A percentile compares a stretch with the other conserved stretches of the same genome.
These are phyloP conservation scores for Phlebiopsis flavidoalba DNA, from an alignment of 768 basidiomycete genomes.

Conservation along the genomic window DNA sequence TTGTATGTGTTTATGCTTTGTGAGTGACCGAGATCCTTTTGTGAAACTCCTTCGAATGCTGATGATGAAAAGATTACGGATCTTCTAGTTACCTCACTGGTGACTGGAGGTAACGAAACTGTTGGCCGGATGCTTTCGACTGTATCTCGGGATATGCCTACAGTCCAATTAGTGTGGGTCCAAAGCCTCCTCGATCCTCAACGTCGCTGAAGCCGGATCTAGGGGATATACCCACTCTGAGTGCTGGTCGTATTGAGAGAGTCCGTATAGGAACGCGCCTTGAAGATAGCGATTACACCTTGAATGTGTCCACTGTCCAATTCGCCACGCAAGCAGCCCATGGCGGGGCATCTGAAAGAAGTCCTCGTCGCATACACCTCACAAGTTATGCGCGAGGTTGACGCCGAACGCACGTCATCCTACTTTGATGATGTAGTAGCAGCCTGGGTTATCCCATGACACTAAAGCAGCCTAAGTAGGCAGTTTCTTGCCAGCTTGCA, in stretches of 20 bases:
- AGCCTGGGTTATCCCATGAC: no score
- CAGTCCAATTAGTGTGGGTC: slow-evolving; percentile 7
- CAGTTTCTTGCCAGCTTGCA: no score
- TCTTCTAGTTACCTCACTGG: slow-evolving; percentile 7
- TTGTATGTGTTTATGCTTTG: slow-evolving; percentile 9
- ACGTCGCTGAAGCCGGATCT: not conserved
- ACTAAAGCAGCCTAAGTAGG: no score
- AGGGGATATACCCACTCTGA: slow-evolving; percentile 11
- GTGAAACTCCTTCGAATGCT: no score
- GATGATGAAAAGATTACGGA: not conserved
- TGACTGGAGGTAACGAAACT: slow-evolving; percentile 8
- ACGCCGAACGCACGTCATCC: no score
- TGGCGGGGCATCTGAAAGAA: no score
- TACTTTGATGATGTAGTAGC: no score
- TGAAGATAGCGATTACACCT: not conserved
- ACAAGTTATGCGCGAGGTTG: no score
- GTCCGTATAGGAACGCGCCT: slow-evolving; percentile 9
- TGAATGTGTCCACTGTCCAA: not conserved
- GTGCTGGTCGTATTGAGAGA: slow-evolving; percentile 6
- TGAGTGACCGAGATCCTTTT: not conserved
- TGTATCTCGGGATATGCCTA: slow-evolving; percentile 8
- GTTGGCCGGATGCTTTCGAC: slow-evolving; percentile 2
- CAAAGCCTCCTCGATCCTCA: not conserved
- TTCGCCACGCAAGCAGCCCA: not conserved
- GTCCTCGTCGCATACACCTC: no score